A percentile compares a stretch with the other conserved stretches of the same genome.
Conservation (phyloP, 495 filamentous ascomycete genomes). For the Pyronema domesticum region DNA sequence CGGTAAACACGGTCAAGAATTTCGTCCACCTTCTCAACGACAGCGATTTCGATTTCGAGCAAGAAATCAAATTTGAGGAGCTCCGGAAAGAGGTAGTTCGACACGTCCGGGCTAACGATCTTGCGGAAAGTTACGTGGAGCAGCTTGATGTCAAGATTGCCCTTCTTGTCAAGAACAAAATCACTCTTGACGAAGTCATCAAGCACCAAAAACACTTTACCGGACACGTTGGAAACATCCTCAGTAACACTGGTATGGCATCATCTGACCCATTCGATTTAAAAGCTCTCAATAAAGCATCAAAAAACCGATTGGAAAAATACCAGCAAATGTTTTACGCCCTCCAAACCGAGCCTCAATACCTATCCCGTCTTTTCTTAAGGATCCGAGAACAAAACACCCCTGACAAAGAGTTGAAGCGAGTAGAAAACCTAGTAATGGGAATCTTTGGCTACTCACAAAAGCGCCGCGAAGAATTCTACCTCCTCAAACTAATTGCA, state of each 20-base stretch:
- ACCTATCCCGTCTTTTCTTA: slow-evolving; percentile 74
- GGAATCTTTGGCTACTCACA: slow-evolving; percentile 93
- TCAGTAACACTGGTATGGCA: slow-evolving; percentile 71
- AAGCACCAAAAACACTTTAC: slow-evolving; percentile 94
- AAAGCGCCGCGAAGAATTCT: slow-evolving; percentile 91
- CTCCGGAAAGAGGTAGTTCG: slow-evolving; percentile 87
- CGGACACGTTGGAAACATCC: slow-evolving; percentile 67
- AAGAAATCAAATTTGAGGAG: slow-evolving; percentile 90
- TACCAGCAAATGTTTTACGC: slow-evolving; percentile 98
- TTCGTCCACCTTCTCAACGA: slow-evolving; percentile 97
- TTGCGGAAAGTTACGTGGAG: slow-evolving; percentile 93
- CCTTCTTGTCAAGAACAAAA: slow-evolving; percentile 96
- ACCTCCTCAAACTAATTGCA: slow-evolving; percentile 74
- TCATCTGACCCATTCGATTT: slow-evolving; percentile 88
- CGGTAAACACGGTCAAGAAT: slow-evolving; percentile 87
- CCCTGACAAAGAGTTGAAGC: slow-evolving; percentile 79
- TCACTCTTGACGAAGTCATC: slow-evolving; percentile 93
- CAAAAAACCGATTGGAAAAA: slow-evolving; percentile 78
- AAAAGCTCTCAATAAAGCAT: slow-evolving; percentile 93
- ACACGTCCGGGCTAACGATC: slow-evolving; percentile 89
- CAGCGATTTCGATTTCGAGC: slow-evolving; percentile 96
- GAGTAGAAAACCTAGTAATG: slow-evolving; percentile 87
- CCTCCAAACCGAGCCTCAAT: slow-evolving; percentile 90
- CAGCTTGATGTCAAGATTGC: slow-evolving; percentile 98
- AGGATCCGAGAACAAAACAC: slow-evolving; percentile 67